phyloP scores from a whole-genome alignment of 2,329 filamentous ascomycete species.

The Colletotrichum graminicola region DNA sequence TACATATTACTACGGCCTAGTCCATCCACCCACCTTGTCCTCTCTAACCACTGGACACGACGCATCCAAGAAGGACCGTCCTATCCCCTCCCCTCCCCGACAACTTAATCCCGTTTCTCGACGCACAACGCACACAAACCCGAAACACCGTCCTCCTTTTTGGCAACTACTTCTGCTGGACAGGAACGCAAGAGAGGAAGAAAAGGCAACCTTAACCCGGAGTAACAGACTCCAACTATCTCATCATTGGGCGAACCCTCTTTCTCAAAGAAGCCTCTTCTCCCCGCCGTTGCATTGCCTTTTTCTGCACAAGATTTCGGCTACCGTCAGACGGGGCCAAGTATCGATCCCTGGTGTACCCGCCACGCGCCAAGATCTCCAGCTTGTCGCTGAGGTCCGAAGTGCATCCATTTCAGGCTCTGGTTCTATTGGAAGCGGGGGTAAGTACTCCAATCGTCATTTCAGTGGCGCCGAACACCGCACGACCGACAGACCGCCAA shows the following conservation, averaged over 20 bases:
- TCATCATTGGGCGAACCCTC: constrained; percentile 25
- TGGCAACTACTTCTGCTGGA: constrained; percentile 41
- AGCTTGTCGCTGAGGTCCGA: constrained; percentile 37
- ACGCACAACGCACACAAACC: constrained; percentile 40
- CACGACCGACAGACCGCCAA: constrained; percentile 39
- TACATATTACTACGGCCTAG: constrained; percentile 31
- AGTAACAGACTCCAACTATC: constrained; percentile 12
- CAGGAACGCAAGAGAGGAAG: constrained; percentile 33
- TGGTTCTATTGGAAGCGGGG: constrained; percentile 40
- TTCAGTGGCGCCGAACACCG: constrained; percentile 42
- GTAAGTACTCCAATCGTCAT: constrained; percentile 43
- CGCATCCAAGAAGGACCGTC: constrained; percentile 36
- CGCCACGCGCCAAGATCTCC: constrained; percentile 42
- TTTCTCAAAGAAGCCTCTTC: constrained; percentile 6
- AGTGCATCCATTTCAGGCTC: constrained; percentile 21
- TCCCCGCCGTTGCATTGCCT: constrained; percentile 34
- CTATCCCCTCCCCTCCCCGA: constrained; percentile 32
- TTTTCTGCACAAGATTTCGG: constrained; percentile 41
- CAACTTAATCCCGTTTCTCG: constrained; percentile 39
- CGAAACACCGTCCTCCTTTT: constrained; percentile 41
- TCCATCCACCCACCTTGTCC: constrained; percentile 19
- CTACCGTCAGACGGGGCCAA: constrained; percentile 32
- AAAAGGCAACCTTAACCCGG: constrained; percentile 30
- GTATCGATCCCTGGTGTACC: constrained; percentile 41
- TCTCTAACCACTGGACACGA: constrained; percentile 6